Percentiles rank a stretch among this genome's conserved stretches.
These are phyloP conservation scores for Chernovozyma sophiae-reginae DNA, from an alignment of 1,139 yeast genomes.

Conservation along the genomic window DNA sequence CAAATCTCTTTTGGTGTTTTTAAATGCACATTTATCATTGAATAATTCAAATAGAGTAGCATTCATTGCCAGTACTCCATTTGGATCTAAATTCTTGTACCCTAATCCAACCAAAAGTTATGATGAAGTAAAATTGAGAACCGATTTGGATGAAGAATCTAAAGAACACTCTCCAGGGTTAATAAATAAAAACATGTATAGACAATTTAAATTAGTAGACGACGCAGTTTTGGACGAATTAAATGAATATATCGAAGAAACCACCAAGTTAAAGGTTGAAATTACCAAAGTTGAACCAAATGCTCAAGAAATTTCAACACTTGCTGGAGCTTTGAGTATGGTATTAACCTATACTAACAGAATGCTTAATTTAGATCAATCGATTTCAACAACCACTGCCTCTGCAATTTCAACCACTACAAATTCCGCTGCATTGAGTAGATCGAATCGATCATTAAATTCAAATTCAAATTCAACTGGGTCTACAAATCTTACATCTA, in stretches of 20 bases:
- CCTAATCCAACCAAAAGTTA: constrained; percentile 45
- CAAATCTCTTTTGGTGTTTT: constrained; percentile 60
- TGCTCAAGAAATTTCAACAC: constrained; percentile 24
- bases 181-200: constrained; percentile 55
- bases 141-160: not conserved
- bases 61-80: constrained; percentile 71
- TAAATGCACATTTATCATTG: constrained; percentile 84
- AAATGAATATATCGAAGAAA: constrained; percentile 40
- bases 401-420: constrained; percentile 44
- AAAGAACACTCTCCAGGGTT: constrained; percentile 15
- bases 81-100: constrained; percentile 67
- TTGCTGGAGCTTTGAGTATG: constrained; percentile 76
- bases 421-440: constrained; percentile 14
- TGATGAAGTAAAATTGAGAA: constrained; percentile 8
- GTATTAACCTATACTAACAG: constrained; percentile 81
- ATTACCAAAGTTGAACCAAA: constrained; percentile 11
- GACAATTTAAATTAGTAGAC: constrained; percentile 82
- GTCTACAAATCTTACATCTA: constrained; percentile 25
- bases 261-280: constrained; percentile 13
- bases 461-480: constrained; percentile 10
- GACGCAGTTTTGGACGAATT: constrained; percentile 68
- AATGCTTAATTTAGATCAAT: constrained; percentile 48
- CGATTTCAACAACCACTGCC: constrained; percentile 45
- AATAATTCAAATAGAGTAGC: constrained; percentile 85
- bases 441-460: constrained; percentile 7